Evolutionary conservation across 2,329 filamentous ascomycete genomes (phyloP), one percentile per base, ranked within the genome.

Genomic region (Colletotrichum musicola): DNA sequence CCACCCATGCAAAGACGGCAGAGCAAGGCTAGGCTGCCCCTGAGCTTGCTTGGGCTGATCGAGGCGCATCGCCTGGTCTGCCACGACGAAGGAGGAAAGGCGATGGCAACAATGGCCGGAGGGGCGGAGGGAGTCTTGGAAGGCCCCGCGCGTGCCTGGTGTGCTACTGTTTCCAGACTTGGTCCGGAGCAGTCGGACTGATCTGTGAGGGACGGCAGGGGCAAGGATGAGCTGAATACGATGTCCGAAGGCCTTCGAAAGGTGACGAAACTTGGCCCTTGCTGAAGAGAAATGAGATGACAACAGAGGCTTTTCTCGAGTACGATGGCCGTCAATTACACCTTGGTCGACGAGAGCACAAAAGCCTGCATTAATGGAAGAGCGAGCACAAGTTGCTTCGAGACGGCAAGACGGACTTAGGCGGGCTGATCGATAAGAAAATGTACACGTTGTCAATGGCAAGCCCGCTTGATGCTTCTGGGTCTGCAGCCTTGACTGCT

Each of bases 1-100:
- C 62, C 50, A 56, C 7, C 65, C 62, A 69, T 56, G 62, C 62
- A 65, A 56, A 56, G 50, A 62, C 62, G 62, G 66, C 30, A 64
- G 49, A 47, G 16, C 20, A 60, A 42, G 44, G 25, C 62, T 20
- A 50, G 50, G 49, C 55, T 30, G 47, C 51, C 53, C 61, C 42
- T 54, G 62, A 20, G 55, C 54, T 49, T 40, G 42, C 10, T 55
- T 25, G 50, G 50, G 50, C 56, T 44, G 62, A 56, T 56, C 30
- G 42, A 16, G 18, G n/a, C 6, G 12, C 22, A 12, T 25, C 13
- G 25, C 51, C 38, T 9, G 30, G 18, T 7, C 27, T 20, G 13
- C 38, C n/a, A 40, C 38, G 38, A 55, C 55, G 38, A 65, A 65
- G 65, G 16, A 22, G 20, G 27, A 9, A 18, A 38, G 20, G 22